These are phyloP conservation scores for Cladosporium phlei DNA, from an alignment of 2,329 filamentous ascomycete species.

Conservation along the genomic window DNA sequence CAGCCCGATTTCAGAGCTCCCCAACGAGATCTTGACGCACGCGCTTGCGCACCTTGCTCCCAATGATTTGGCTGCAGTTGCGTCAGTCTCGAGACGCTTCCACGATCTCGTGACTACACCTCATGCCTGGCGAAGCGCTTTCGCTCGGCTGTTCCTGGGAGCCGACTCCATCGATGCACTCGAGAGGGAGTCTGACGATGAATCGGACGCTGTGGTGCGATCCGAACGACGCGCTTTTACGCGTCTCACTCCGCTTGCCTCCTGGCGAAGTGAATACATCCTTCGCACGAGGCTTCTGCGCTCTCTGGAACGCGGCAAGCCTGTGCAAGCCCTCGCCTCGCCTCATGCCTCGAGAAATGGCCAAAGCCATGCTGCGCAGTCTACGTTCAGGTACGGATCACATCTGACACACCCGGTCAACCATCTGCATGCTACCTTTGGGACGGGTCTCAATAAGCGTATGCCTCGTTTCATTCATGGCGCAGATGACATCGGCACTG, in stretches of 20 bases:
- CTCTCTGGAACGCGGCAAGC: slow-evolving; percentile 77
- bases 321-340: slow-evolving; percentile 51
- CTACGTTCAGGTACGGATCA: slow-evolving; percentile 80
- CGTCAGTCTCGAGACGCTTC: slow-evolving; percentile 82
- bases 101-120: slow-evolving; percentile 82
- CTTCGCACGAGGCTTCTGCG: slow-evolving; percentile 77
- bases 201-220: slow-evolving; percentile 52
- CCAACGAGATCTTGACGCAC: slow-evolving; percentile 91
- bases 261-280: slow-evolving; percentile 95
- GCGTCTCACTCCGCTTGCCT: slow-evolving; percentile 75
- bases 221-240: slow-evolving; percentile 76
- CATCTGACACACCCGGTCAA: slow-evolving; percentile 75
- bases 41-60: slow-evolving; percentile 86
- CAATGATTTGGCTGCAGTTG: slow-evolving; percentile 73
- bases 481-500: slow-evolving; percentile 69
- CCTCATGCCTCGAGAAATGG: slow-evolving; percentile 50
- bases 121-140: slow-evolving; percentile 90
- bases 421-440: slow-evolving; percentile 73
- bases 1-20: slow-evolving; percentile 57
- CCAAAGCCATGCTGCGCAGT: slow-evolving; percentile 61
- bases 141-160: slow-evolving; percentile 83
- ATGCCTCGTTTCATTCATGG: slow-evolving; percentile 78
- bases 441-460: slow-evolving; percentile 61
- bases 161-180: slow-evolving; percentile 52
- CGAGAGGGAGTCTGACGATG: slow-evolving; percentile 39